A percentile compares a stretch with the other conserved stretches of the same genome.
These are phyloP conservation scores for Suillus occidentalis DNA, from an alignment of 768 basidiomycete genomes.

Conservation along the genomic window DNA sequence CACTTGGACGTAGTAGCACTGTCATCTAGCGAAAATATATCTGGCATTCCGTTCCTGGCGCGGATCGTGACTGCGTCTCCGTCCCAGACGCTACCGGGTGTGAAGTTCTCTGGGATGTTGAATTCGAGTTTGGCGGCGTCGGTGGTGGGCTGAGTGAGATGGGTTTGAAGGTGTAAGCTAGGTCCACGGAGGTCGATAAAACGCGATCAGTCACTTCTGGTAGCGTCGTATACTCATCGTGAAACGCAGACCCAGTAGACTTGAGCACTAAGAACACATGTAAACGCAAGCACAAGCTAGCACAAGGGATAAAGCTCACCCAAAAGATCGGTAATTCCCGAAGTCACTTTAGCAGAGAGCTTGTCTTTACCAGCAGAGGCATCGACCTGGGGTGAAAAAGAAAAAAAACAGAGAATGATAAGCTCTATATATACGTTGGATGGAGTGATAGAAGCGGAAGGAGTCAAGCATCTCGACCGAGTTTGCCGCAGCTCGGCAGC, in stretches of 20 bases:
- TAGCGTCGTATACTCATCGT: constrained; percentile 90
- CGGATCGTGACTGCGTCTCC: constrained; percentile 47
- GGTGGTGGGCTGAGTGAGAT: constrained; percentile 42
- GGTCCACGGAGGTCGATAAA: constrained; percentile 85
- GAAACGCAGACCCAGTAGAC: constrained; percentile 83
- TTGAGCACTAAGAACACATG: constrained; percentile 66
- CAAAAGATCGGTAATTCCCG: constrained; percentile 78
- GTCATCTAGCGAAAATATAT: constrained; percentile 83
- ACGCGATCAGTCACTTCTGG: constrained; percentile 83
- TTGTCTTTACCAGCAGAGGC: constrained; percentile 61
- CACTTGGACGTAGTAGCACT: constrained; percentile 92
- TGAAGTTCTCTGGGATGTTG: constrained; percentile 32
- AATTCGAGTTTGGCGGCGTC: constrained; percentile 58
- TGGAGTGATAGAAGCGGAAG: not conserved
- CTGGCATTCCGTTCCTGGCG: constrained; percentile 67
- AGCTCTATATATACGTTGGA: constrained; percentile 8
- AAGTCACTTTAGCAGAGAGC: constrained; percentile 58
- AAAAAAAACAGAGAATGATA: not conserved
- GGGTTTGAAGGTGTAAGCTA: constrained; percentile 62
- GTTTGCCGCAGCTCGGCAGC: constrained; percentile 7
- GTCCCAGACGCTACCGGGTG: constrained; percentile 60
- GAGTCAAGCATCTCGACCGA: not conserved
- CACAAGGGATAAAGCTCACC: constrained; percentile 45
- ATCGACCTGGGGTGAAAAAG: constrained; percentile 54
- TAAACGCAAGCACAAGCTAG: constrained; percentile 27